Evolutionary conservation across 768 basidiomycete species (phyloP).

Genomic region (Galerina sulciceps): DNA sequence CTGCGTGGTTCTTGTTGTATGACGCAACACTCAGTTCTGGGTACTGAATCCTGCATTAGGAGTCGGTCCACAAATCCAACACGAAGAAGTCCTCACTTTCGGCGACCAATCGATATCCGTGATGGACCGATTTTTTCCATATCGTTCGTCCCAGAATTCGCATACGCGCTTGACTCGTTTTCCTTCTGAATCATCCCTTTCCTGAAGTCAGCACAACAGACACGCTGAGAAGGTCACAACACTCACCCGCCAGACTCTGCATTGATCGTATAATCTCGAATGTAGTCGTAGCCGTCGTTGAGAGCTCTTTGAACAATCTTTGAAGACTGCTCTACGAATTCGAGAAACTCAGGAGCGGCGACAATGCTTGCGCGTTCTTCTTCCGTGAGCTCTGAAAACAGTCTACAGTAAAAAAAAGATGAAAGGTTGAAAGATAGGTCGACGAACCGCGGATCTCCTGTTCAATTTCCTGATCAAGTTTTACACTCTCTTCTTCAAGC

Average conservation of each 20-base stretch:
- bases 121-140: constrained; percentile 91
- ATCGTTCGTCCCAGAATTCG: constrained; percentile 89
- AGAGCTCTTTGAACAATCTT: constrained; percentile 95
- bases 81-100: constrained; percentile 59
- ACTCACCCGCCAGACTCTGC: constrained; percentile 82
- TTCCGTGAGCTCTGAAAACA: constrained; percentile 73
- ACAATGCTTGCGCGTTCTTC: constrained; percentile 85
- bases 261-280: constrained; percentile 93
- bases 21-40: constrained; percentile 95
- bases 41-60: constrained; percentile 55
- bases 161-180: constrained; percentile 92
- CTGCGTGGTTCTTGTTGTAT: constrained; percentile 96
- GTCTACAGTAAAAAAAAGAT: neutral
- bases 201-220: neutral
- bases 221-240: neutral
- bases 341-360: constrained; percentile 87
- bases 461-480: constrained; percentile 85
- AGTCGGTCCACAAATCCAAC: neutral
- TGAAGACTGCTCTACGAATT: constrained; percentile 93
- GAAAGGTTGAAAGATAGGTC: neutral
- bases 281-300: constrained; percentile 96
- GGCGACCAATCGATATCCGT: constrained; percentile 98
- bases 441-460: constrained; percentile 78
- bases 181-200: constrained; percentile 89
- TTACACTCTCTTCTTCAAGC: constrained; percentile 81